Evolutionary conservation across 768 basidiomycete genomes (phyloP), one percentile per base, ranked within the genome.

Genomic region (Hygrocybe coccinea): DNA sequence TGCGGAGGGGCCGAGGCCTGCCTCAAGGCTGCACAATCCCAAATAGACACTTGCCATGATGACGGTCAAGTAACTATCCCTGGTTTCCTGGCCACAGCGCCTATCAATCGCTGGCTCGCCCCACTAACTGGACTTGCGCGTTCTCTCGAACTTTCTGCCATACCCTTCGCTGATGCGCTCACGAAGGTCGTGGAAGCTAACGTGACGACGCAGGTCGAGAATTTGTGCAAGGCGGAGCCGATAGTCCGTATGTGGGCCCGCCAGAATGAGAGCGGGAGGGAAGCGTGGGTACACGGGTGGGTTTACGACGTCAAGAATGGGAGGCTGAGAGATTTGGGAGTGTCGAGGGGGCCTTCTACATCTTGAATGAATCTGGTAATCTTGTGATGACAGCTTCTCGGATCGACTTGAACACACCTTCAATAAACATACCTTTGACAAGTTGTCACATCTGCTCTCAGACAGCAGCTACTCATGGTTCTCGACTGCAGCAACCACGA

Each of bases 251-350:
- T 22, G 11, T 46, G 44, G 44, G 3, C 29, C 4, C 4, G 29
- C 44, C 4, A n/a, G 11, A 22, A 7, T 24, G 48, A 37, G 41
- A 70, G 74, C 62, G 73, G 72, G 46, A 77, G 78, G 63, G 68
- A 76, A 6, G 68, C 86, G 21, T 75, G 66, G 67, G 79, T 89
- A 5, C 87, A 89, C 59, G 87, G 87, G 36, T 87, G 82, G 85
- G 80, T 89, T 12, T 87, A 86, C 62, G 80, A 86, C 38, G 70
- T 89, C 58, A 74, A 74, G 37, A 76, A 71, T 36, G 88, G 87
- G 7, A 69, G 71, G 52, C 64, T 89, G 62, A 74, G 70, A 64
- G 86, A 89, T 61, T 67, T 90, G 57, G 64, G 73, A 5, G 63
- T 86, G 49, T 73, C 80, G 24, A 65, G 63, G 36, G 76, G 77